A percentile compares a stretch with the other conserved stretches of the same genome.
phyloP scores from a whole-genome alignment of 176 grass and related monocot species.

The Ampelocalamus luodianensis region DNA sequence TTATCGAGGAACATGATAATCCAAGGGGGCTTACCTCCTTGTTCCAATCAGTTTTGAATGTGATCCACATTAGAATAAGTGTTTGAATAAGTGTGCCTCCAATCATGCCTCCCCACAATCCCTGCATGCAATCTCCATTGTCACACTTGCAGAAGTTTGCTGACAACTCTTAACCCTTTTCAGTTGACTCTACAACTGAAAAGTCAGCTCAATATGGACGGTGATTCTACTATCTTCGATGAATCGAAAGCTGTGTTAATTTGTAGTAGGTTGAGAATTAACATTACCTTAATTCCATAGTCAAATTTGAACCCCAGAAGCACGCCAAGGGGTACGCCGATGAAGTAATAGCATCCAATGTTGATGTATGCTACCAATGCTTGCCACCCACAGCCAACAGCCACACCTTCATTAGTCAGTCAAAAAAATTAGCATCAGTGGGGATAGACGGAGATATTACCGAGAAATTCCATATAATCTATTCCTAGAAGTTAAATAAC shows the following conservation, averaged over 20 bases:
- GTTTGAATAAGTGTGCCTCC: slow-evolving; percentile 76
- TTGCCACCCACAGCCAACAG: slow-evolving; percentile 93
- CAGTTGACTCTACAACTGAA: not conserved
- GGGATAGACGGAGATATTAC: not conserved
- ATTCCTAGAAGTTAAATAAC: not conserved
- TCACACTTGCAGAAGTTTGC: slow-evolving; percentile 28
- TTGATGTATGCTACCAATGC: slow-evolving; percentile 85
- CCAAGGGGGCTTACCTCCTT: slow-evolving; percentile 63
- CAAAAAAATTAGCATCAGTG: not conserved
- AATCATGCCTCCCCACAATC: slow-evolving; percentile 88
- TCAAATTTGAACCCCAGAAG: slow-evolving; percentile 78
- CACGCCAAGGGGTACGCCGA: slow-evolving; percentile 67
- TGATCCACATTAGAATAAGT: slow-evolving; percentile 76
- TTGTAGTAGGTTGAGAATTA: not conserved
- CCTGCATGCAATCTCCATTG: slow-evolving; percentile 45
- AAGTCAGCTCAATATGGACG: slow-evolving; percentile 19
- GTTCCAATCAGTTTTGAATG: slow-evolving; percentile 79
- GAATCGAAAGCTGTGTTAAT: not conserved
- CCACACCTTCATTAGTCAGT: slow-evolving; percentile 62
- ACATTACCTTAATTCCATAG: slow-evolving; percentile 67
- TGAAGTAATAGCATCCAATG: slow-evolving; percentile 87
- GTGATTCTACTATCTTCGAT: slow-evolving; percentile 17
- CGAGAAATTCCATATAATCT: not conserved
- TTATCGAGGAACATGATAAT: slow-evolving; percentile 17
- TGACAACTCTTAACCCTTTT: not conserved